Base-by-base conservation (phyloP, 1,139 yeast species). In the Debaryomycetaceae sp. region DNA sequence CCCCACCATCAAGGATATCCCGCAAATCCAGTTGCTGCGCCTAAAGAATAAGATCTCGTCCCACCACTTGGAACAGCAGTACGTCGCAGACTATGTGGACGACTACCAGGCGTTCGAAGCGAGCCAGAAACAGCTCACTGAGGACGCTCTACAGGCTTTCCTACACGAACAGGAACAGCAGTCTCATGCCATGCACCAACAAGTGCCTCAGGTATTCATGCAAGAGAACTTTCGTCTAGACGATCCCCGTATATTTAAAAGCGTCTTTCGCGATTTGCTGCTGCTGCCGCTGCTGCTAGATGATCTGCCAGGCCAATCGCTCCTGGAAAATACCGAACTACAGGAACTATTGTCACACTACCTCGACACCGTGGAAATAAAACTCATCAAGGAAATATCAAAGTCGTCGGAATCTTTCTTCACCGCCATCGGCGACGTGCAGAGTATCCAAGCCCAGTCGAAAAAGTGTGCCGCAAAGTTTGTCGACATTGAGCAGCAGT, bases 1-100 rank as follows among this genome's bases (percentile, higher is more conserved):
- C 4, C 97, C 98, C 0, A 78, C 95, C 0, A 59, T 71, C 2
- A 65, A 66, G 30, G 98, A 90, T 42, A 90, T 90, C 13, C 95
- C 97, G 0, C 87, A 80, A 21, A 78, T 86, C 13, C 75, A 69
- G 32, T 58, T 90, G 26, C 72, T 79, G 29, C 73, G 77, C 29
- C 45, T 64, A 31, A 55, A 76, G 10, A 59, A 64, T 12, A 69
- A 66, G 33, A 71, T 74, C 3, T 52, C 69, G 30, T 59, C 63
- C 27, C 54, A 62, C 1, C 69, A 66, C 23, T 58, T 85, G 31
- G 50, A 51, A n/a, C 43, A 32, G 3, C 36, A 55, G 4, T 77
- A 35, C 16, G 48, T 75, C 10, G 49, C 47, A 12, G 59, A 61
- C 4, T 52, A 76, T 2, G 60, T 61, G 11, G 53, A 56, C 1